A percentile compares a stretch with the other conserved stretches of the same genome.
These are phyloP conservation scores for Sporisorium scitamineum DNA, from an alignment of 1,284 basidiomycete species.

Conservation along the genomic window DNA sequence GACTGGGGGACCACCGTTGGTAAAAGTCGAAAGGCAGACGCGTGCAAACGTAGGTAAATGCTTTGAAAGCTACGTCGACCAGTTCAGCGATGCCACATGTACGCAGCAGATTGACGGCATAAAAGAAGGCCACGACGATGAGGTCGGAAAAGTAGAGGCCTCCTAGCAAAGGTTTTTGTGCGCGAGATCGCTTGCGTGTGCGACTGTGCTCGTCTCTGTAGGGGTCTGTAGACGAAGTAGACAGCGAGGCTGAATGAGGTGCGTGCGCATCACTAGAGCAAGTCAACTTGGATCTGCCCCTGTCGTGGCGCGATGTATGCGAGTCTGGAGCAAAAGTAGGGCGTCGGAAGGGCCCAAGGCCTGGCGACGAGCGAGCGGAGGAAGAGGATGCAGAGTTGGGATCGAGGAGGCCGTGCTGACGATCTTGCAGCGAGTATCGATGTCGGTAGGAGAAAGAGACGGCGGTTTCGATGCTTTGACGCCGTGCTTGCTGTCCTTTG, in stretches of 20 bases:
- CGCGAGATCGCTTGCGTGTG: constrained; percentile 16
- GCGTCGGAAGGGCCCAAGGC: constrained; percentile 17
- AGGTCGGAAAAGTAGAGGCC: constrained; percentile 66
- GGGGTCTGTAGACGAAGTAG: constrained; percentile 4
- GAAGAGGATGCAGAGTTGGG: constrained; percentile 15
- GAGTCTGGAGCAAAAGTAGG: constrained; percentile 12
- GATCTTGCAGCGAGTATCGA: constrained; percentile 6
- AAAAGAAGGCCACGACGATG: constrained; percentile 60
- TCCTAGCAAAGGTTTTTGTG: constrained; percentile 55
- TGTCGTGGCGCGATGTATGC: neutral
- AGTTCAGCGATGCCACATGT: constrained; percentile 64
- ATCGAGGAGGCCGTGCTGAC: neutral
- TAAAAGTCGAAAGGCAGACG: constrained; percentile 53
- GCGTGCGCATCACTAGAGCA: constrained; percentile 5
- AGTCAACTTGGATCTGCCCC: constrained; percentile 5
- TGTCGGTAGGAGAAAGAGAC: constrained; percentile 29
- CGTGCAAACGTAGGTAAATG: constrained; percentile 45
- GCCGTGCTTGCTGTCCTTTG: constrained; percentile 43
- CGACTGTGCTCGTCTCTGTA: constrained; percentile 14
- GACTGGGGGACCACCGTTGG: constrained; percentile 50
- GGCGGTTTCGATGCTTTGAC: constrained; percentile 35
- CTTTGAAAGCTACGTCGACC: constrained; percentile 59
- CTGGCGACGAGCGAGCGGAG: constrained; percentile 9
- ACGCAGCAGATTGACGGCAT: constrained; percentile 58
- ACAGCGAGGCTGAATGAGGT: neutral